These are phyloP conservation scores for Rhytidhysteron rufulum DNA, from an alignment of 2,329 filamentous ascomycete genomes.

Conservation along the genomic window DNA sequence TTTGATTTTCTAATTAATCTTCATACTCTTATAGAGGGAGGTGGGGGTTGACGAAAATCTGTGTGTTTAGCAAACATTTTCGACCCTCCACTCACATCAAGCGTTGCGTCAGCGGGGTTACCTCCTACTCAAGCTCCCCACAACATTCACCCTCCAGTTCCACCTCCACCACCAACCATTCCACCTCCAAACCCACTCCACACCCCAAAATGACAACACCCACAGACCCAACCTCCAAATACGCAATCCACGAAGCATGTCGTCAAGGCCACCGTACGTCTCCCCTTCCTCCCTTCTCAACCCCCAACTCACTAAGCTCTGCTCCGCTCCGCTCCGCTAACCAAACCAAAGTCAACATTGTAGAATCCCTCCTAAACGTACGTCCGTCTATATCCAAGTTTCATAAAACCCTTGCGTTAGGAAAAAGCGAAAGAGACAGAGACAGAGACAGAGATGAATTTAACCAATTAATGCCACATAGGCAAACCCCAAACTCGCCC, in stretches of 20 bases:
- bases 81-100: too few species aligned
- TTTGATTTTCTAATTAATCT: too few species aligned
- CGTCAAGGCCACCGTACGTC: conserved; percentile 75
- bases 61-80: too few species aligned
- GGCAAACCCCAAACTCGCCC: conserved; percentile 76
- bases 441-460: not conserved
- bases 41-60: too few species aligned
- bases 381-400: conserved; percentile 18
- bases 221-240: conserved; percentile 54
- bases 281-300: not conserved
- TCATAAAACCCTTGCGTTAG: conserved; percentile 15
- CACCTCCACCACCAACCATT: too few species aligned
- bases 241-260: conserved; percentile 80
- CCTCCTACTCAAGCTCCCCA: too few species aligned
- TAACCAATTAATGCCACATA: too few species aligned
- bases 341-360: conserved; percentile 54
- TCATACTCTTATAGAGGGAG: too few species aligned
- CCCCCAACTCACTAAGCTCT: not conserved
- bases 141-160: too few species aligned
- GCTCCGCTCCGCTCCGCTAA: conserved; percentile 4
- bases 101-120: too few species aligned
- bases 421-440: conserved; percentile 13
- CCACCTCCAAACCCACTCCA: too few species aligned
- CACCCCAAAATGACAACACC: not conserved
- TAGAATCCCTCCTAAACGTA: conserved; percentile 72